Evolutionary conservation across 306 rosid genomes (phyloP), one percentile per base, ranked within the genome.

Genomic region (Cicer arietinum): DNA sequence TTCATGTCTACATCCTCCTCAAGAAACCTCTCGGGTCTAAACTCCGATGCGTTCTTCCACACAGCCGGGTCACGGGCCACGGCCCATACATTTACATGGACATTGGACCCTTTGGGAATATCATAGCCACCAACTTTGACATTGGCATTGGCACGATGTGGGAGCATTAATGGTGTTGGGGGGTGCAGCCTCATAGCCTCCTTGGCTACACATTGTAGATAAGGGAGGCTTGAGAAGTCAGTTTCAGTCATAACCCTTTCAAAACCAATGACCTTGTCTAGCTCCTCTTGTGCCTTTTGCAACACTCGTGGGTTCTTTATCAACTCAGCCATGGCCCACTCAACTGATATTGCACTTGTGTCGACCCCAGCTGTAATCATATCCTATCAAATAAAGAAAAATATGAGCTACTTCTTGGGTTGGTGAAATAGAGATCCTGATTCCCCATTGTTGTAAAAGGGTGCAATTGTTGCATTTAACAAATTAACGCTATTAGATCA

Each of bases 1-100:
- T 94, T 94, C 95, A 94, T 91, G 81, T 91, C 96, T 10, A 94
- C 93, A 52, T 94, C 97, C 80, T 94, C 97, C 80, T 90, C 93
- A 0, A 90, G 84, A 56, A 87, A 94, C 74, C 96, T 82, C 77
- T 91, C 97, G 1, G 97, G 98, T n/a, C 95, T 82, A 59, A 89
- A 91, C 70, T 85, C 95, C 6, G 69, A 14, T 0, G 97, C 90
- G 48, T 81, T 71, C 60, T 90, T 88, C 98, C 97, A 94, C 0
- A 84, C 85, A 0, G 68, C 86, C 0, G 97, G 93, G 75, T 94
- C 92, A 17, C 92, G 93, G 3, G 90, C 96, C 7, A 91, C 77
- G 0, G 97, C 96, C 98, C 98, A 94, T 1, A 94, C 97, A 1
- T 91, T 94, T 0, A 90, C 96, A 7, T 90, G 98, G 2, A 94